Evolutionary conservation across 2,329 filamentous ascomycete genomes (phyloP).

Genomic region (Epichloe bromicola): DNA sequence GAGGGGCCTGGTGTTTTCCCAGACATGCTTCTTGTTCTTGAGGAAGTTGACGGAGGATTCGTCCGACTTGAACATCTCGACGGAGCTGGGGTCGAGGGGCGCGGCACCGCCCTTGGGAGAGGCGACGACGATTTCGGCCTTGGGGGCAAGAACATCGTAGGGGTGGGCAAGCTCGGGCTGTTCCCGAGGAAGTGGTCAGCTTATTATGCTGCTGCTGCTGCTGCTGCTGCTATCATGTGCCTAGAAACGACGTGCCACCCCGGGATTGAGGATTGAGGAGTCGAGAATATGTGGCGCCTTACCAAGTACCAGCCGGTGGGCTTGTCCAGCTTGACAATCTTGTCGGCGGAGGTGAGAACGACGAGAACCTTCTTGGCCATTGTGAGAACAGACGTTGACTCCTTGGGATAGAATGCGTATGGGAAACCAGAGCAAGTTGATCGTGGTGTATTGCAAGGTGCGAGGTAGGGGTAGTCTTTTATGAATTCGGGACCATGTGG

Average conservation of each 20-base stretch:
- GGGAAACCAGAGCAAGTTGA: neutral
- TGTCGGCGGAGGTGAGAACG: slow-evolving; percentile 51
- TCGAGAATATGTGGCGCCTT: slow-evolving; percentile 9
- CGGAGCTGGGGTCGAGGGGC: slow-evolving; percentile 46
- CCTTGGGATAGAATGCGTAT: neutral
- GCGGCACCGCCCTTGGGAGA: slow-evolving; percentile 50
- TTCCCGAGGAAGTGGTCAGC: no score
- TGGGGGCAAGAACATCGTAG: slow-evolving; percentile 41
- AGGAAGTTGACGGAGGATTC: slow-evolving; percentile 39
- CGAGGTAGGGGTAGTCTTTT: neutral
- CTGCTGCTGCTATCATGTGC: no score
- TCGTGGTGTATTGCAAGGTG: neutral
- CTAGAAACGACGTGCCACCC: no score
- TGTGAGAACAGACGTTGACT: neutral
- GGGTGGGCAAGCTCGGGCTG: slow-evolving; percentile 51
- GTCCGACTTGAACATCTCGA: slow-evolving; percentile 43
- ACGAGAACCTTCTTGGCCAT: slow-evolving; percentile 53
- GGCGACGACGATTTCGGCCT: slow-evolving; percentile 42
- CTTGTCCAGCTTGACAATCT: slow-evolving; percentile 32
- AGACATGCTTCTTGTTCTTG: slow-evolving; percentile 41
- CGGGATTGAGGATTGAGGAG: no score
- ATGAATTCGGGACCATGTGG: no score
- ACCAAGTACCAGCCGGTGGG: slow-evolving; percentile 62
- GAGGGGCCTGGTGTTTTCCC: slow-evolving; percentile 50
- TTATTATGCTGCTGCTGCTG: no score